These are phyloP conservation scores for Solanum clarkiae DNA, from an alignment of 257 asterid species.

Conservation along the genomic window DNA sequence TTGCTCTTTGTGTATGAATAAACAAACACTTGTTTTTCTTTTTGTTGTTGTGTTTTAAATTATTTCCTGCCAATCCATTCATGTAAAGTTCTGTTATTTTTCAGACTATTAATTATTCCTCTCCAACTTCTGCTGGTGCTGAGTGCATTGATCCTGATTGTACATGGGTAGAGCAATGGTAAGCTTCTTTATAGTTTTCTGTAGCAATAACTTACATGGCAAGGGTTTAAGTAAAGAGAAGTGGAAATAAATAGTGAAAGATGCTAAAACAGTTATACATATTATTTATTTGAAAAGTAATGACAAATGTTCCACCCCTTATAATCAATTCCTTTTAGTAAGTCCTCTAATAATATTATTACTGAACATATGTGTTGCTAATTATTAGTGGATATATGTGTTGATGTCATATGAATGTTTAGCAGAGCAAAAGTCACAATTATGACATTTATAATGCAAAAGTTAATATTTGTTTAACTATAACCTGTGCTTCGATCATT, in stretches of 20 bases:
- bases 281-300: not conserved
- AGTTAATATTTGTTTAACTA: not conserved
- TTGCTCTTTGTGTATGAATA: not conserved
- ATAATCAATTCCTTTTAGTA: not conserved
- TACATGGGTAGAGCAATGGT: slow-evolving; percentile 98
- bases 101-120: slow-evolving; percentile 77
- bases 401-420: not conserved
- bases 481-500: not conserved
- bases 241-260: not conserved
- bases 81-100: not conserved
- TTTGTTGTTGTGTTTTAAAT: not conserved
- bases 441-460: not conserved
- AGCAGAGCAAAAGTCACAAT: not conserved
- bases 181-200: not conserved
- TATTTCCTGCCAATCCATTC: not conserved
- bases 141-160: slow-evolving; percentile 87
- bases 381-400: not conserved
- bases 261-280: not conserved
- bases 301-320: not conserved
- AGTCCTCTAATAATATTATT: not conserved
- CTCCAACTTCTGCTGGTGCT: slow-evolving; percentile 90
- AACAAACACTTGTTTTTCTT: not conserved
- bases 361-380: not conserved
- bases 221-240: not conserved
- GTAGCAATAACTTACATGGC: not conserved